Evolutionary conservation across 805 yeast species (phyloP).

Genomic region (Kodamaea hsintzibuensis): DNA sequence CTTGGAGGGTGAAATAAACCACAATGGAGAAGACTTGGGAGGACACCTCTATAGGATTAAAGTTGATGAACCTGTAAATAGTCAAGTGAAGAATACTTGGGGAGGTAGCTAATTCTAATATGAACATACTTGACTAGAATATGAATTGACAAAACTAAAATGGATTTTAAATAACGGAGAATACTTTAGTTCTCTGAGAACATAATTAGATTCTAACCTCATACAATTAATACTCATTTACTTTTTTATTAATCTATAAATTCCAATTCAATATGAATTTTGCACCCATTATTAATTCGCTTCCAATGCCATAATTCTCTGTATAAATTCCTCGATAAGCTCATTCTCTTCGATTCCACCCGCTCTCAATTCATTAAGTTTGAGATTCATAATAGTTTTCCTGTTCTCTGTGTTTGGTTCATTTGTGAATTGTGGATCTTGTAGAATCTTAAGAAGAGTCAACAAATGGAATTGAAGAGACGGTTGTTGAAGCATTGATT

Average conservation of each 20-base stretch:
- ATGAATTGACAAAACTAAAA: not conserved
- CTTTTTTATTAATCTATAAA: slow-evolving; percentile 5
- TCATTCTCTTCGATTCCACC: slow-evolving; percentile 70
- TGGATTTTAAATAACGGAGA: not conserved
- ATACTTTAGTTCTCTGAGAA: no score
- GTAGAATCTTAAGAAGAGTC: slow-evolving; percentile 47
- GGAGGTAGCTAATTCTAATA: slow-evolving; percentile 20
- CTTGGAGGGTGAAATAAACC: slow-evolving; percentile 47
- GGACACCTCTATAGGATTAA: slow-evolving; percentile 57
- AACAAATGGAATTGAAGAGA: slow-evolving; percentile 58
- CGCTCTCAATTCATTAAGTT: slow-evolving; percentile 56
- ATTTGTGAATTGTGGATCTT: slow-evolving; percentile 47
- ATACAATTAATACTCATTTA: no score
- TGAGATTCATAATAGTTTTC: slow-evolving; percentile 57
- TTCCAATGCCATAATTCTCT: slow-evolving; percentile 24
- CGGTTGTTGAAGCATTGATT: slow-evolving; percentile 48
- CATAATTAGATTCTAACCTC: no score
- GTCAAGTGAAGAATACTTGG: slow-evolving; percentile 30
- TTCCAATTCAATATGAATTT: not conserved
- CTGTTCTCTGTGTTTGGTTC: slow-evolving; percentile 57
- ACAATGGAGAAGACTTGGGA: slow-evolving; percentile 55
- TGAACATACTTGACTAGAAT: no score
- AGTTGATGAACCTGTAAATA: slow-evolving; percentile 30
- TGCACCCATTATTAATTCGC: slow-evolving; percentile 17
- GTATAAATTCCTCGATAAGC: slow-evolving; percentile 69